Evolutionary conservation across 306 rosid genomes (phyloP).

Genomic region (Cicer judaicum): DNA sequence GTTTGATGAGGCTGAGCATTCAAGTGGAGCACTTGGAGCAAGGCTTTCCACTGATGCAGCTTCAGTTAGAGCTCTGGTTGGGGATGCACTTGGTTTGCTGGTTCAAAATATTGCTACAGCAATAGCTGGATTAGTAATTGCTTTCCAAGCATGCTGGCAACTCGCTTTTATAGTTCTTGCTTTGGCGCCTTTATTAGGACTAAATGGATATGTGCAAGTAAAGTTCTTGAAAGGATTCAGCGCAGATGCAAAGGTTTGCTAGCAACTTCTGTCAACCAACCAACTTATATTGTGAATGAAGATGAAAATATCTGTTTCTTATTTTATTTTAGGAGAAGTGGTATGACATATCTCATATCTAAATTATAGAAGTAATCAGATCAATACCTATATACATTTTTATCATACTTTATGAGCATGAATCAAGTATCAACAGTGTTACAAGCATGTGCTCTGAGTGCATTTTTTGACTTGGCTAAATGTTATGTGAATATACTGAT

Average conservation of each 20-base stretch:
- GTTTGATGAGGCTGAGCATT: conserved; percentile 71
- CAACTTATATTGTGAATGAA: conserved; percentile 13
- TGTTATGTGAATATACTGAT: conserved; percentile 2
- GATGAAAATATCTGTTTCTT: conserved; percentile 18
- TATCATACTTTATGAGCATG: not conserved
- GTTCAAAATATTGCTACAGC: conserved; percentile 59
- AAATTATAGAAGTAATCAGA: not conserved
- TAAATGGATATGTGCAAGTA: conserved; percentile 53
- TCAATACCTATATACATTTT: conserved; percentile 10
- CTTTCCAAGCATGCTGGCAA: conserved; percentile 62
- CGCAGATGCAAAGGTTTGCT: conserved; percentile 62
- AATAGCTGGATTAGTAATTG: conserved; percentile 49
- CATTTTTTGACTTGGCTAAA: not conserved
- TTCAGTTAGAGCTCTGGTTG: conserved; percentile 57
- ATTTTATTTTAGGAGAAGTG: conserved; percentile 2
- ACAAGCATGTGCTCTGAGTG: conserved; percentile 3
- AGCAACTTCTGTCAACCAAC: conserved; percentile 3
- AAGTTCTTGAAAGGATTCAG: conserved; percentile 59
- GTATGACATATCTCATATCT: not conserved
- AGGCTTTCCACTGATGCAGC: conserved; percentile 68
- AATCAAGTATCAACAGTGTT: conserved; percentile 30
- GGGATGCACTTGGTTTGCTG: conserved; percentile 65
- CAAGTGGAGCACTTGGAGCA: conserved; percentile 63
- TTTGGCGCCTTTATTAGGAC: conserved; percentile 52
- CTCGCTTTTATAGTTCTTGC: conserved; percentile 56